These are phyloP conservation scores for Pythium biforme DNA, from an alignment of 352 stramenopile genomes.

Conservation along the genomic window DNA sequence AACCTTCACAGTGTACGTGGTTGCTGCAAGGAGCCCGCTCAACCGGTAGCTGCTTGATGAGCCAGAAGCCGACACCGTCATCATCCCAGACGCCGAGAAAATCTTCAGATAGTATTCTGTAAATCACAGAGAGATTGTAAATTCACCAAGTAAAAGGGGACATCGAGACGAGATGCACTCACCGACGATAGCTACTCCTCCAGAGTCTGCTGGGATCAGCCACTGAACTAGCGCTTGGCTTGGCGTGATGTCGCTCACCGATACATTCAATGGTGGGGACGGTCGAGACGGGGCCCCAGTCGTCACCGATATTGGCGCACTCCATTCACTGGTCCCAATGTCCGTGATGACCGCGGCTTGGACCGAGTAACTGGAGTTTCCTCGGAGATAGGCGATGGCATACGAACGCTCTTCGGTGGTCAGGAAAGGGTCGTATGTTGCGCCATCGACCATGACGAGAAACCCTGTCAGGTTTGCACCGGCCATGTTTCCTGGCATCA, in stretches of 20 bases:
- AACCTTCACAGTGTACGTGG: constrained; percentile 53
- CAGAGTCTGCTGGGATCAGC: constrained; percentile 41
- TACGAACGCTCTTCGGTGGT: constrained; percentile 28
- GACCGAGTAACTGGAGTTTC: constrained; percentile 34
- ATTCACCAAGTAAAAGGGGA: not conserved
- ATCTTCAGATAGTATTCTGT: constrained; percentile 22
- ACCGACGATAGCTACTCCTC: constrained; percentile 47
- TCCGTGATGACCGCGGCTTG: constrained; percentile 41
- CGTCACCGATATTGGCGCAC: constrained; percentile 19
- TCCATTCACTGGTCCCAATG: constrained; percentile 41
- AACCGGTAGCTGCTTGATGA: constrained; percentile 25
- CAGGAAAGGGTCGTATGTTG: constrained; percentile 19
- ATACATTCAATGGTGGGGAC: constrained; percentile 32
- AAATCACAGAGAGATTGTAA: constrained; percentile 19
- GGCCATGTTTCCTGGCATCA: constrained; percentile 52
- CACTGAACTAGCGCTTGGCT: constrained; percentile 40
- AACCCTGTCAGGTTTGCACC: constrained; percentile 47
- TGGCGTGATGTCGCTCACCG: constrained; percentile 32
- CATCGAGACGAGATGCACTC: not conserved
- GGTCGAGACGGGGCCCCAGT: constrained; percentile 34
- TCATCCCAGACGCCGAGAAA: constrained; percentile 13
- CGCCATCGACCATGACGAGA: constrained; percentile 31
- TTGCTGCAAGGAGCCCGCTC: constrained; percentile 32
- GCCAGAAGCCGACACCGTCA: constrained; percentile 14
- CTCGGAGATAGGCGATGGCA: constrained; percentile 30